phyloP scores from a whole-genome alignment of 495 filamentous ascomycete genomes.

The Daldinia grandis region DNA sequence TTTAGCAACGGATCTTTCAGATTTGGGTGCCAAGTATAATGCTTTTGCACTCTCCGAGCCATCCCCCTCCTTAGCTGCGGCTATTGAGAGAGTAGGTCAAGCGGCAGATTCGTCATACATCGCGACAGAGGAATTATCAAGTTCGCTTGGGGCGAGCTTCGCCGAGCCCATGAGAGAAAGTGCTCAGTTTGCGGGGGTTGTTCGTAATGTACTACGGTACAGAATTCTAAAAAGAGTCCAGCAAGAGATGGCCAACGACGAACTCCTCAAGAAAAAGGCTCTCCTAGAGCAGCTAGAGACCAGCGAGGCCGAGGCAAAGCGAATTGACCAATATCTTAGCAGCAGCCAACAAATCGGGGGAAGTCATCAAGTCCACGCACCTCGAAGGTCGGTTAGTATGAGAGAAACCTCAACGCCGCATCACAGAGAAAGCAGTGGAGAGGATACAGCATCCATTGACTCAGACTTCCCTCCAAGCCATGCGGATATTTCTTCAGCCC shows the following conservation, averaged over 20 bases:
- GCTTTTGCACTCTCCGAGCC: constrained; percentile 96
- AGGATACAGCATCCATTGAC: constrained; percentile 85
- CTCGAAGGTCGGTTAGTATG: constrained; percentile 71
- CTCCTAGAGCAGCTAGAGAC: constrained; percentile 84
- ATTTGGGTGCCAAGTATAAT: constrained; percentile 92
- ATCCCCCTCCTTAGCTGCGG: constrained; percentile 84
- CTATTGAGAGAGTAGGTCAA: constrained; percentile 93
- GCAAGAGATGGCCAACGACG: constrained; percentile 95
- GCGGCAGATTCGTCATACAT: constrained; percentile 96
- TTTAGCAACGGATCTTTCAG: constrained; percentile 85
- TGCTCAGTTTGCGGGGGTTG: constrained; percentile 95
- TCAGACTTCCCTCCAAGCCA: constrained; percentile 95
- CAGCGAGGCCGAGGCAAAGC: constrained; percentile 88
- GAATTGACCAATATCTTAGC: constrained; percentile 90
- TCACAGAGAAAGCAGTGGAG: constrained; percentile 57
- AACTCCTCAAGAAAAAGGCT: constrained; percentile 80
- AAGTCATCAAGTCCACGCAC: constrained; percentile 53
- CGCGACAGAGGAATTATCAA: constrained; percentile 89
- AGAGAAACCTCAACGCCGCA: constrained; percentile 59
- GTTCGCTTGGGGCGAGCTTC: constrained; percentile 83
- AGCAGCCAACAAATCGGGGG: constrained; percentile 64
- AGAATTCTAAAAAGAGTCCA: constrained; percentile 91
- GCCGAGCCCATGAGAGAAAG: constrained; percentile 97
- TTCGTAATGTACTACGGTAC: constrained; percentile 86
- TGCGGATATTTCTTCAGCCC: constrained; percentile 68